phyloP scores from a whole-genome alignment of 257 asterid genomes.

The Fraxinus anomala region DNA sequence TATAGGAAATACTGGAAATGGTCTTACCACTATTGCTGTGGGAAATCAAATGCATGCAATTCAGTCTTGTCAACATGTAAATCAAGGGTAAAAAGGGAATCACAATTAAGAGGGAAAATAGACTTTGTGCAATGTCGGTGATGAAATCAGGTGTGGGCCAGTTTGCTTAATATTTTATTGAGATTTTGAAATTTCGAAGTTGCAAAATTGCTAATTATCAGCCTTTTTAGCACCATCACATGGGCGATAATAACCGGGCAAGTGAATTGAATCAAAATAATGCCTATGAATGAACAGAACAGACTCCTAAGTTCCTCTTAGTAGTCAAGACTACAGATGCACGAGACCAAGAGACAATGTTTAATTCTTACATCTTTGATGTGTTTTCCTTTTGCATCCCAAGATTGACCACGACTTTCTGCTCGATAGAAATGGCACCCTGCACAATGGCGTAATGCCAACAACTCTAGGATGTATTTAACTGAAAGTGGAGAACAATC shows the following conservation, averaged over 20 bases:
- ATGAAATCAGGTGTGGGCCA: too few relatives aligned
- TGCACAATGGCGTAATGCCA: slow-evolving; percentile 68
- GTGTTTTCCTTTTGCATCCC: slow-evolving; percentile 86
- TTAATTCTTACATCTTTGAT: slow-evolving; percentile 64
- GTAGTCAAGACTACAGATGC: neutral
- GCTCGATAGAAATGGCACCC: slow-evolving; percentile 93
- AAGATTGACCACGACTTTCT: slow-evolving; percentile 73
- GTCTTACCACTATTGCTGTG: too few relatives aligned
- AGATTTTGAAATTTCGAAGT: too few relatives aligned
- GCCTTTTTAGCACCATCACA: too few relatives aligned
- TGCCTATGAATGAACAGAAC: slow-evolving; percentile 2
- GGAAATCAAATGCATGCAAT: too few relatives aligned
- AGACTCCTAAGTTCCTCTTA: neutral
- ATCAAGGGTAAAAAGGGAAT: too few relatives aligned
- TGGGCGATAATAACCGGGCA: neutral
- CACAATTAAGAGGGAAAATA: too few relatives aligned
- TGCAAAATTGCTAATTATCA: too few relatives aligned
- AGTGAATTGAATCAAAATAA: neutral
- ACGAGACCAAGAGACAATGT: slow-evolving; percentile 11
- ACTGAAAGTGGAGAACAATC: slow-evolving; percentile 89
- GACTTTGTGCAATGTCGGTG: too few relatives aligned
- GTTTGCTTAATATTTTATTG: too few relatives aligned
- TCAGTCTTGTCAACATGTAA: too few relatives aligned
- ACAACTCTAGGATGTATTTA: slow-evolving; percentile 64
- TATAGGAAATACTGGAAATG: too few relatives aligned